phyloP scores from a whole-genome alignment of 805 yeast species.

The Ogataea philodendri region DNA sequence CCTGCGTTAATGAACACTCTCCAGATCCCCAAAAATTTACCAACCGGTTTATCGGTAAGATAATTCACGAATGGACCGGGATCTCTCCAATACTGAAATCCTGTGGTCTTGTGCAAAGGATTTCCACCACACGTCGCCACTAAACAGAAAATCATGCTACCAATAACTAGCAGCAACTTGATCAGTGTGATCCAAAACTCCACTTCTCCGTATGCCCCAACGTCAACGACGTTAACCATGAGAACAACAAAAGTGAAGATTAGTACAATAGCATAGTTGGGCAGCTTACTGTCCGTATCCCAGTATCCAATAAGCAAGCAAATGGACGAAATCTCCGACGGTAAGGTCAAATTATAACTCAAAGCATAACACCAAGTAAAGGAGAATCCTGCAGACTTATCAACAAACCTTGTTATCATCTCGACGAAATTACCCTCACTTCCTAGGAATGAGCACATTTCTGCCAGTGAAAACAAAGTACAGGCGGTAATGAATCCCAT shows the following conservation, averaged over 20 bases:
- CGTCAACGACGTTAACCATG: conserved; percentile 60
- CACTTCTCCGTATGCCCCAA: conserved; percentile 66
- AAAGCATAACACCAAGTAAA: conserved; percentile 57
- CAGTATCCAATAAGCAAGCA: conserved; percentile 66
- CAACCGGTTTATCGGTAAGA: conserved; percentile 9
- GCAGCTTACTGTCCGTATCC: conserved; percentile 49
- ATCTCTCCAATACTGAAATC: conserved; percentile 78
- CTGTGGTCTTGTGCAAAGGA: conserved; percentile 45
- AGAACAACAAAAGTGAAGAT: conserved; percentile 61
- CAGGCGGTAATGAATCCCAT: conserved; percentile 64
- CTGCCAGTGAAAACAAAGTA: conserved; percentile 72
- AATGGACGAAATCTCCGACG: conserved; percentile 68
- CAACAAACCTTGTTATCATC: conserved; percentile 63
- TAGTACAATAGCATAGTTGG: conserved; percentile 68
- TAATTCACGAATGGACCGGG: conserved; percentile 45
- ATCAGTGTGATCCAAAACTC: conserved; percentile 73
- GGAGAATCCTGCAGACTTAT: conserved; percentile 72
- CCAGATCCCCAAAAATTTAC: conserved; percentile 60
- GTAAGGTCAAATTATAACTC: conserved; percentile 75
- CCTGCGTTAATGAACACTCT: conserved; percentile 69
- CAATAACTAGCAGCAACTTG: conserved; percentile 66
- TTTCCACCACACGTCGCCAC: conserved; percentile 13
- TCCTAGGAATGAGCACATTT: conserved; percentile 78
- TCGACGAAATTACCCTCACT: conserved; percentile 67
- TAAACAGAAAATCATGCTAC: conserved; percentile 49